These are phyloP conservation scores for Takakia lepidozioides DNA, from an alignment of 225 moss, liverwort and hornwort genomes.

Conservation along the genomic window DNA sequence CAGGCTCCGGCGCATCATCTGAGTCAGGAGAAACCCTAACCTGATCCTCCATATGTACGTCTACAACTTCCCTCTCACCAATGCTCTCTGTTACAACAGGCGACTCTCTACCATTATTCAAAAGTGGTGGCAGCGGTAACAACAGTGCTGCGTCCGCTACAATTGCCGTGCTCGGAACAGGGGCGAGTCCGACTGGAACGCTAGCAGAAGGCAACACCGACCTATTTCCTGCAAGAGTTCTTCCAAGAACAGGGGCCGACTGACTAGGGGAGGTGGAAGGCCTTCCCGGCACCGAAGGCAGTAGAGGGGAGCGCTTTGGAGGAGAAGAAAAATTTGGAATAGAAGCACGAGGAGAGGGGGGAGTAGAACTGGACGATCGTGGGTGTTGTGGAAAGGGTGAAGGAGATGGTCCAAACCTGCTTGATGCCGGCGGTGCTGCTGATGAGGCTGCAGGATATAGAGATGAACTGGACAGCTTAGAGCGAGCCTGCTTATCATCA, in stretches of 20 bases:
- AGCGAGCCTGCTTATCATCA: constrained; percentile 69
- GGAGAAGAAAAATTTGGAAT: constrained; percentile 4
- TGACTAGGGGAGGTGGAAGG: constrained; percentile 15
- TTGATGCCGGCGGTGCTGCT: constrained; percentile 31
- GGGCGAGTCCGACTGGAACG: constrained; percentile 16
- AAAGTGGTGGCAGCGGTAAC: too few species aligned
- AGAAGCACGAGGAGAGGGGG: constrained; percentile 3
- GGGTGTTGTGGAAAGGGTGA: constrained; percentile 11
- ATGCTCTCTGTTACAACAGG: constrained; percentile 12
- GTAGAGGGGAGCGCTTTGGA: constrained; percentile 3
- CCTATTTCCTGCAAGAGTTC: constrained; percentile 15
- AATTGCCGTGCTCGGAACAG: too few species aligned
- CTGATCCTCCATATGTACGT: constrained; percentile 53
- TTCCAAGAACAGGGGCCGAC: constrained; percentile 12
- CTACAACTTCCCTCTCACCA: constrained; percentile 31
- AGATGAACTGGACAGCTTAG: too few species aligned
- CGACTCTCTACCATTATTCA: too few species aligned
- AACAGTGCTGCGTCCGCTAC: too few species aligned
- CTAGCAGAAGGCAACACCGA: constrained; percentile 26
- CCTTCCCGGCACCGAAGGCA: constrained; percentile 10
- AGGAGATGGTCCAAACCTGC: constrained; percentile 53
- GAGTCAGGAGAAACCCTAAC: constrained; percentile 48
- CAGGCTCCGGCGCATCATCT: constrained; percentile 80
- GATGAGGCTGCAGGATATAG: constrained; percentile 27
- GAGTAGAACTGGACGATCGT: constrained; percentile 15